phyloP scores from a whole-genome alignment of 2,329 filamentous ascomycete genomes.

The Cladophialophora yegresii region DNA sequence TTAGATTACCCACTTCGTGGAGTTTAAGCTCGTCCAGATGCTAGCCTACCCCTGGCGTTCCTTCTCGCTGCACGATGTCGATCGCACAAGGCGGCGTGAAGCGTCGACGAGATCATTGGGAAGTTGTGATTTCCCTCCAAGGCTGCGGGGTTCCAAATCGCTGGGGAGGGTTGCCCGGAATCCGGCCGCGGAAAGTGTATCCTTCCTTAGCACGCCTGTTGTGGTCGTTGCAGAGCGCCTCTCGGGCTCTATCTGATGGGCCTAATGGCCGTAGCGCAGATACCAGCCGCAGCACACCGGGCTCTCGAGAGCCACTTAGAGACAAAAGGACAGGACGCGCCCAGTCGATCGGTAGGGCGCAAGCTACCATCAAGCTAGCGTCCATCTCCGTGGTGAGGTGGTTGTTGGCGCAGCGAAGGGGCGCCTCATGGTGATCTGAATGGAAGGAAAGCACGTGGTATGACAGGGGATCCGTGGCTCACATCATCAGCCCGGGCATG shows the following conservation, averaged over 20 bases:
- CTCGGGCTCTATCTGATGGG: conserved; percentile 4
- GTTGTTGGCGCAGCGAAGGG: background rate
- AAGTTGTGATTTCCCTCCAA: background rate
- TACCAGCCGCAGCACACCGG: background rate
- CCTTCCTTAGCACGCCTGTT: background rate
- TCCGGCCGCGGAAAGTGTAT: conserved; percentile 15
- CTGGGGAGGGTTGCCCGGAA: background rate
- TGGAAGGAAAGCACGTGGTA: background rate
- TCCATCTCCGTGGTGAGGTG: background rate
- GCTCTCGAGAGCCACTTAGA: background rate
- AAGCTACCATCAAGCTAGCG: background rate
- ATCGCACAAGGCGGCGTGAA: background rate
- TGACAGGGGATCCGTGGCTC: background rate
- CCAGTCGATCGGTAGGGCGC: background rate
- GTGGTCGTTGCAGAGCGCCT: background rate
- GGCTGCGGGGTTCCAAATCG: background rate
- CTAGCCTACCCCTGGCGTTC: background rate
- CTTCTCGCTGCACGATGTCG: background rate
- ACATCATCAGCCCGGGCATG: background rate
- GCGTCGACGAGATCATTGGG: background rate
- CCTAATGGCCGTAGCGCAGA: conserved; percentile 4
- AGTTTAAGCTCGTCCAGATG: background rate
- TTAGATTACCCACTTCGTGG: background rate
- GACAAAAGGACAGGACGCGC: background rate
- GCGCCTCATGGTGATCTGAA: background rate